Conservation (phyloP, 768 basidiomycete species). For the Dentipellis sp. region DNA sequence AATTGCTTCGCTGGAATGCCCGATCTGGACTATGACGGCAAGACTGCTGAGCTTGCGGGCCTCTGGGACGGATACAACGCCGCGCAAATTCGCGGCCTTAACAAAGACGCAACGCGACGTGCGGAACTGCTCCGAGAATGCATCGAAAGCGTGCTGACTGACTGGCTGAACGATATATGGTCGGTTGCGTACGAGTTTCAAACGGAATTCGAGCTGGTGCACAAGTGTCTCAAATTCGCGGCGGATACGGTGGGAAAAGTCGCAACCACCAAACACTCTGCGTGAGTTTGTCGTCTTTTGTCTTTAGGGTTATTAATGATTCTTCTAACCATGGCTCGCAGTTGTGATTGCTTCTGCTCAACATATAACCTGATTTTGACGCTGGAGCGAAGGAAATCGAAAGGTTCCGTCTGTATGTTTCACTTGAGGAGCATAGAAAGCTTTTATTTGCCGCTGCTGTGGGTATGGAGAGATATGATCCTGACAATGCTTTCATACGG, state of each 20-base stretch:
- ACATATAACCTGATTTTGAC: too few relatives aligned
- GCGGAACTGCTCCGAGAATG: constrained; percentile 49
- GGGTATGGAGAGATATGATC: constrained; percentile 70
- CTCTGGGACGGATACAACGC: constrained; percentile 44
- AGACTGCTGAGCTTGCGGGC: constrained; percentile 43
- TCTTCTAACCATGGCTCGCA: too few relatives aligned
- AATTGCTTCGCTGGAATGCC: constrained; percentile 33
- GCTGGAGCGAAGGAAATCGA: constrained; percentile 23
- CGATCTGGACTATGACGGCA: constrained; percentile 39
- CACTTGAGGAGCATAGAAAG: constrained; percentile 36
- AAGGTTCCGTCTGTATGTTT: constrained; percentile 43
- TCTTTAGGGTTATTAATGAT: too few relatives aligned
- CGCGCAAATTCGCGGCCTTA: constrained; percentile 42
- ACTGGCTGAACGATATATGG: constrained; percentile 64
- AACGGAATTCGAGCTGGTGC: constrained; percentile 40
- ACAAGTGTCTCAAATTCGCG: constrained; percentile 45
- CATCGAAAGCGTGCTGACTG: constrained; percentile 36
- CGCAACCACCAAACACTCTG: too few relatives aligned
- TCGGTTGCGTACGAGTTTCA: constrained; percentile 47
- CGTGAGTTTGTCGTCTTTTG: too few relatives aligned
- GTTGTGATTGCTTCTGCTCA: too few relatives aligned
- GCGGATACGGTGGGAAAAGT: constrained; percentile 34
- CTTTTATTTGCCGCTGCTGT: constrained; percentile 38
- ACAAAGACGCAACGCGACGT: constrained; percentile 43
- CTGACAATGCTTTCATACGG: constrained; percentile 40